phyloP scores from a whole-genome alignment of 345 rosid genomes.

The Microcos paniculata region DNA sequence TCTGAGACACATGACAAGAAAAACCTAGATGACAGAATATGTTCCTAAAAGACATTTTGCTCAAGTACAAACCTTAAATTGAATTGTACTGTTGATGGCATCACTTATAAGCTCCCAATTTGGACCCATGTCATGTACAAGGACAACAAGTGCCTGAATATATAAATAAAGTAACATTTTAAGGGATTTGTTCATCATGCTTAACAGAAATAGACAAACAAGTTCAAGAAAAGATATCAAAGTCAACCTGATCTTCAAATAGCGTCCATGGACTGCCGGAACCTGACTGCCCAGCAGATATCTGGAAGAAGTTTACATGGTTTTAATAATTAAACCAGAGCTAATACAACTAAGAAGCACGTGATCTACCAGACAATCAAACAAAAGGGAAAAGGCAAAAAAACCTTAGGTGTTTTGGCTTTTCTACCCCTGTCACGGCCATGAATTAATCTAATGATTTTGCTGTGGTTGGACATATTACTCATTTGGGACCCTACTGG shows the following conservation, averaged over 20 bases:
- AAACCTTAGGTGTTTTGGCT: constrained; percentile 77
- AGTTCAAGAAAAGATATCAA: constrained; percentile 11
- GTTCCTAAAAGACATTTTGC: constrained; percentile 3
- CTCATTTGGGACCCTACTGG: constrained; percentile 93
- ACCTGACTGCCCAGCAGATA: constrained; percentile 70
- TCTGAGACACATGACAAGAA: constrained; percentile 3
- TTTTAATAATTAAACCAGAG: constrained; percentile 15
- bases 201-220: constrained; percentile 20
- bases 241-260: constrained; percentile 94
- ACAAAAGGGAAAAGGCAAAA: background rate
- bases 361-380: background rate
- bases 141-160: constrained; percentile 93
- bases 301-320: constrained; percentile 44
- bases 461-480: constrained; percentile 85
- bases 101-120: constrained; percentile 99
- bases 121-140: constrained; percentile 99
- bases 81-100: constrained; percentile 85
- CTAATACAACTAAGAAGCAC: constrained; percentile 5
- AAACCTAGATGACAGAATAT: background rate
- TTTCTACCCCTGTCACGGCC: constrained; percentile 80
- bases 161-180: constrained; percentile 13
- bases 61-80: constrained; percentile 66
- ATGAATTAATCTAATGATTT: constrained; percentile 63
- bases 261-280: constrained; percentile 88
- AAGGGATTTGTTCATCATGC: constrained; percentile 24